Base-by-base conservation (phyloP, 2,329 filamentous ascomycete genomes). In the Arthrobotrys sinensis region DNA sequence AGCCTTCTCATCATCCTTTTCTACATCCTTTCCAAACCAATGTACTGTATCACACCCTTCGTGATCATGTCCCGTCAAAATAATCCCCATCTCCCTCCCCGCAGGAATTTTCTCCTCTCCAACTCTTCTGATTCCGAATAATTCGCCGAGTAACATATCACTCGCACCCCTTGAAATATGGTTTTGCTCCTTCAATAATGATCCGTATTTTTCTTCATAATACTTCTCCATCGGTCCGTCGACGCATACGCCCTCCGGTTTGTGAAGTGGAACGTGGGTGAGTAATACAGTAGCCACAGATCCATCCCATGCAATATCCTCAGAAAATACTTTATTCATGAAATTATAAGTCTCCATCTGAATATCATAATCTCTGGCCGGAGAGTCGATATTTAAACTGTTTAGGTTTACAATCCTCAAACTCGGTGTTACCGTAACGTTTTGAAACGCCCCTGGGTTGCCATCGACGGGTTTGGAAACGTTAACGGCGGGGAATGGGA, bases 21-120 rank as follows among this genome's bases (percentile, higher is more conserved):
- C 68, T 5, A 69, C 67, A 3, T 45, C 45, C 19, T 48, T 48
- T 7, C 43, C 36, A 34, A 43, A 67, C 28, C 89, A 95, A 85
- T 99, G 96, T 82, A 92, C 91, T 6, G 91, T 92, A 84, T 98
- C 94, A 83, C 96, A 99, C 5, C 96, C 96, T 81, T 92, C 93
- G 84, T 99, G 96, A 83, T 99, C 96, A 83, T 99, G 96, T 0
- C 96, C 96, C 60, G 94, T 97, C 45, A 99, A 85, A 28, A 99
- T 90, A 4, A 98, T 85, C 0, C 95, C 94, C 7, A 87, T 88
- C 0, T 93, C 93, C 64, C 85, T 85, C 0, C 93, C 93, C 10
- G 85, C 83, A 6, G 14, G 21, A 12, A 75, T 62, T 0, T 75
- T 60, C 0, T 78, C 77, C 2, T 57, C 55, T 0, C 86, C 90